Conservation (phyloP, 768 basidiomycete species). For the Lepiota venenata region DNA sequence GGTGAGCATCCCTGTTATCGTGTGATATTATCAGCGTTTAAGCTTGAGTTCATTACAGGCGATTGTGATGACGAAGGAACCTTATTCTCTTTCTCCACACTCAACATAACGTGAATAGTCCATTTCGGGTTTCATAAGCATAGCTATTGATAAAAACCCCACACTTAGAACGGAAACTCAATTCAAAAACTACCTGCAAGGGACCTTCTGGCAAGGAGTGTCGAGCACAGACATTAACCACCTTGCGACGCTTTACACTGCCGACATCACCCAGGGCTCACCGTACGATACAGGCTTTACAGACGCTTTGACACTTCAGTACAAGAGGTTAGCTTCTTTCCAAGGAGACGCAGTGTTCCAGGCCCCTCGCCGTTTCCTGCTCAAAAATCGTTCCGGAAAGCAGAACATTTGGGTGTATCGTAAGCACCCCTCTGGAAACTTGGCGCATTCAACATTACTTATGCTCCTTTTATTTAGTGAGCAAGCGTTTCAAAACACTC, state of each 20-base stretch:
- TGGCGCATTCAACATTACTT: not conserved
- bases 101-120: slow-evolving; percentile 38
- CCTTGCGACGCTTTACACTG: slow-evolving; percentile 28
- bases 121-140: not conserved
- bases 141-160: not conserved
- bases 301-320: slow-evolving; percentile 43
- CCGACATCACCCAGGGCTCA: slow-evolving; percentile 38
- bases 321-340: slow-evolving; percentile 48
- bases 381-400: slow-evolving; percentile 33
- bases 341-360: slow-evolving; percentile 50
- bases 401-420: slow-evolving; percentile 42
- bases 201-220: slow-evolving; percentile 22
- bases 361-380: slow-evolving; percentile 46
- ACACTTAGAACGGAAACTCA: slow-evolving; percentile 12
- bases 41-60: slow-evolving; percentile 21
- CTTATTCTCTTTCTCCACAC: slow-evolving; percentile 36
- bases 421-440: slow-evolving; percentile 20
- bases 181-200: slow-evolving; percentile 23
- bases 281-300: slow-evolving; percentile 42
- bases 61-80: slow-evolving; percentile 57
- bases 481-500: slow-evolving; percentile 34
- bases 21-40: not conserved
- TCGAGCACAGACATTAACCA: slow-evolving; percentile 15
- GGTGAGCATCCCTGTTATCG: not conserved
- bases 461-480: slow-evolving; percentile 26